Conservation (phyloP, 768 basidiomycete genomes). For the Zangia roseola region DNA sequence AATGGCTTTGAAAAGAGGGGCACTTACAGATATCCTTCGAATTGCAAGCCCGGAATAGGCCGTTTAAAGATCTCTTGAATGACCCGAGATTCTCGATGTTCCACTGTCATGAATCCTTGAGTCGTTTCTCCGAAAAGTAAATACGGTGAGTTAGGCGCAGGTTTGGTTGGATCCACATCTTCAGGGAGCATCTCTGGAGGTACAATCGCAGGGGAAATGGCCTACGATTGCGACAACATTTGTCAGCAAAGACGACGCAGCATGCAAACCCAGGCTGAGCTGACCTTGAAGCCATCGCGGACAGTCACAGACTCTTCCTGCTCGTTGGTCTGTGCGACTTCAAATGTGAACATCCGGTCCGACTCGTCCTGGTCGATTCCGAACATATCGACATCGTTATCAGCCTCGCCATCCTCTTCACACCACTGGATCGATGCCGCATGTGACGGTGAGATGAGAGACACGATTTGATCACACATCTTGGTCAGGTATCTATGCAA, state of each 20-base stretch:
- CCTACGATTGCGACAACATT: background rate
- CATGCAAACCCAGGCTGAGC: background rate
- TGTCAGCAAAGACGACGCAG: background rate
- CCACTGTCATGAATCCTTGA: conserved; percentile 40
- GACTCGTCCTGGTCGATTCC: conserved; percentile 39
- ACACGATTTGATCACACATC: conserved; percentile 54
- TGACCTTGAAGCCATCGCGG: conserved; percentile 47
- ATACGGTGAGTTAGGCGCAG: conserved; percentile 18
- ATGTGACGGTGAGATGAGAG: conserved; percentile 50
- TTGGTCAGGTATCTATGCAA: conserved; percentile 54
- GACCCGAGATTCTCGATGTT: conserved; percentile 17
- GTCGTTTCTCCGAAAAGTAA: conserved; percentile 40
- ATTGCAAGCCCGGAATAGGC: conserved; percentile 3
- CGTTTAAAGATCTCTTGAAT: background rate
- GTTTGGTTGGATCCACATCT: conserved; percentile 3
- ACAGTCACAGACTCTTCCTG: conserved; percentile 50
- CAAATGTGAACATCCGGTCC: conserved; percentile 52
- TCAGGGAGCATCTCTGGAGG: conserved; percentile 8
- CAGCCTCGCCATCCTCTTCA: conserved; percentile 29
- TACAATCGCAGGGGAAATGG: conserved; percentile 10
- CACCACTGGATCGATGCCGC: conserved; percentile 45
- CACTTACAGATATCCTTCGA: conserved; percentile 23
- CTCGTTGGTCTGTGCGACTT: conserved; percentile 53
- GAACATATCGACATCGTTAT: conserved; percentile 26
- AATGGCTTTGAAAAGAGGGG: background rate